phyloP scores from a whole-genome alignment of 495 filamentous ascomycete species.

The Aspergillus olivimuriae region DNA sequence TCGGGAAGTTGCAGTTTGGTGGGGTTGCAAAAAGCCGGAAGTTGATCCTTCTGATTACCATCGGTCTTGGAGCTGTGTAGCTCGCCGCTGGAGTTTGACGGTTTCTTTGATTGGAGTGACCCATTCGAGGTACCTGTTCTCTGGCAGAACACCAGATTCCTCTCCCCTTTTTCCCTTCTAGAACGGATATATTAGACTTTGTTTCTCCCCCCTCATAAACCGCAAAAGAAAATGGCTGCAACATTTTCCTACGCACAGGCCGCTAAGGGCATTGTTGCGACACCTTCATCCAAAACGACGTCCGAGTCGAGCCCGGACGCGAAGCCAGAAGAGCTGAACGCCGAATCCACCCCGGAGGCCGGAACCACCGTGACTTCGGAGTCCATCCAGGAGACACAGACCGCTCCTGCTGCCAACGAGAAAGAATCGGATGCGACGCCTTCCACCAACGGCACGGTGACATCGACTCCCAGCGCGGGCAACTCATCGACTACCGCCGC shows the following conservation, averaged over 20 bases:
- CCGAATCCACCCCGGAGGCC: conserved; percentile 8
- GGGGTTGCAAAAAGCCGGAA: conserved; percentile 28
- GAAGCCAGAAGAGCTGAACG: conserved; percentile 25
- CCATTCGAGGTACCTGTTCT: conserved; percentile 21
- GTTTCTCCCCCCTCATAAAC: background rate
- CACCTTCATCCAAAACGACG: conserved; percentile 32
- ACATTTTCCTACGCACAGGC: conserved; percentile 93
- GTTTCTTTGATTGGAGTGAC: conserved; percentile 19
- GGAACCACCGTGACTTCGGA: conserved; percentile 19
- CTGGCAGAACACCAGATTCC: conserved; percentile 26
- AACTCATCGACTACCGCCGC: conserved; percentile 54
- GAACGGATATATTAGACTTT: conserved; percentile 15
- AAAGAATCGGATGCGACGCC: conserved; percentile 30
- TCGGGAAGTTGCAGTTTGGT: conserved; percentile 24
- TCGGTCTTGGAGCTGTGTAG: conserved; percentile 25
- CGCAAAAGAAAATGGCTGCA: conserved; percentile 26
- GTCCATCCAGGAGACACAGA: conserved; percentile 22
- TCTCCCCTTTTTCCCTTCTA: conserved; percentile 12
- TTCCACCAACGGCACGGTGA: conserved; percentile 42
- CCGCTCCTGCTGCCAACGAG: conserved; percentile 16
- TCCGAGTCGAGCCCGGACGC: conserved; percentile 24
- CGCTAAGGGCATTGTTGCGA: conserved; percentile 64
- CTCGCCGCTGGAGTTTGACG: conserved; percentile 16
- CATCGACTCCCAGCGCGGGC: conserved; percentile 63
- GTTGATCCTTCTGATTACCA: conserved; percentile 20